Evolutionary conservation across 768 basidiomycete genomes (phyloP), one percentile per base, ranked within the genome.

Genomic region (Suillus cothurnatus): DNA sequence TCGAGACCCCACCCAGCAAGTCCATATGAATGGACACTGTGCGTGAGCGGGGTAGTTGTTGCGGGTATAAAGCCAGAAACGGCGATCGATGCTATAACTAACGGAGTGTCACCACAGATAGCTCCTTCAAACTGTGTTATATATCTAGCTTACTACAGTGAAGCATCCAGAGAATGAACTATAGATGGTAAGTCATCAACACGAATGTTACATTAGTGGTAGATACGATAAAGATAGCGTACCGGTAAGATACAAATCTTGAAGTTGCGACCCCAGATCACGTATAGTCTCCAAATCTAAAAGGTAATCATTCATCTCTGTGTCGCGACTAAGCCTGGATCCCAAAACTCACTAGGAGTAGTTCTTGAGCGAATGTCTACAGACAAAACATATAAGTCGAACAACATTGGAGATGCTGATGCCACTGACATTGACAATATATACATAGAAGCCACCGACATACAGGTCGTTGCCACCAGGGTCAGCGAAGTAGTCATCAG

Each of bases 281-380:
- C 41, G 45, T 61, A 74, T 56, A 73, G 65, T 19, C 71, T 73
- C 71, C 71, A 74, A 4, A 73, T 67, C 72, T 72, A 34, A 67
- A n/a, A 57, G 23, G 23, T 2, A 56, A 56, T 15, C 39, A 38
- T 61, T 34, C 9, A 36, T 39, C n/a, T 23, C 11, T 32, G 31
- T 32, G 31, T 55, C 23, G 26, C 17, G 32, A 52, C 31, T 32
- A 21, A 17, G n/a, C 7, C 6, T 26, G 19, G n/a, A 12, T 15
- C 63, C 15, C 63, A 53, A 7, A 9, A 70, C 71, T 6, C 6
- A 73, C 72, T 61, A 73, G 65, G n/a, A 74, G 38, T 7, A 67
- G 45, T 1, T 68, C 67, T 41, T 65, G 61, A 34, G 61, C 39
- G 14, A 61, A 28, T 47, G 68, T 71, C 73, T 74, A 50, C 6